phyloP scores from a whole-genome alignment of 495 filamentous ascomycete species.

The Hyaloscypha bicolor region DNA sequence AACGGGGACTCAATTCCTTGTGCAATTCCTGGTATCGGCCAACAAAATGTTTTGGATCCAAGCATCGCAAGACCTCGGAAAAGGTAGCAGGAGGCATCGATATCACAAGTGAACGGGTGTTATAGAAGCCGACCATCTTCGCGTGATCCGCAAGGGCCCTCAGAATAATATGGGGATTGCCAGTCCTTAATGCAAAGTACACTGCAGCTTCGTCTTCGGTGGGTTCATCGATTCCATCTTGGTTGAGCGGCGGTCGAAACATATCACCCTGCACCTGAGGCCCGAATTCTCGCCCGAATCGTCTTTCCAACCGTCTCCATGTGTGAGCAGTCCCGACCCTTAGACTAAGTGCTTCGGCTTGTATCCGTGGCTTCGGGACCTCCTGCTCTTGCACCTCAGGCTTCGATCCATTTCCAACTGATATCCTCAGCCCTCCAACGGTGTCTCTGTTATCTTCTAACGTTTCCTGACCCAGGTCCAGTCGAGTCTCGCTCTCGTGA shows the following conservation, averaged over 20 bases:
- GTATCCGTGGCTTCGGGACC: background rate
- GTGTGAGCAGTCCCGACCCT: background rate
- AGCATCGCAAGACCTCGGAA: constrained; percentile 47
- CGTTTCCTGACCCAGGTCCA: background rate
- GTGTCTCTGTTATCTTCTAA: background rate
- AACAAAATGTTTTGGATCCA: constrained; percentile 47
- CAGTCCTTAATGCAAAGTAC: constrained; percentile 10
- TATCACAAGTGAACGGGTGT: constrained; percentile 19
- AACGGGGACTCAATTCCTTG: constrained; percentile 32
- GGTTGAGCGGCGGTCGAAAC: background rate
- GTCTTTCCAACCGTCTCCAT: background rate
- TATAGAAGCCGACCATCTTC: background rate
- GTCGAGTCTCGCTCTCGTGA: background rate
- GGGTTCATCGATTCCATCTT: background rate
- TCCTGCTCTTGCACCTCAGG: background rate
- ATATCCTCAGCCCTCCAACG: background rate
- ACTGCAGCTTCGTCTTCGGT: background rate
- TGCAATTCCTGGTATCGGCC: constrained; percentile 25
- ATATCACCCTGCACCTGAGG: background rate
- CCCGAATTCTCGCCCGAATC: background rate
- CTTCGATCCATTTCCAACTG: background rate
- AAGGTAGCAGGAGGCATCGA: constrained; percentile 43
- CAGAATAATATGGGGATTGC: constrained; percentile 21
- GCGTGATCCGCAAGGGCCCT: constrained; percentile 8
- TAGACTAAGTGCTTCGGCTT: background rate